Conservation (phyloP, 2,329 filamentous ascomycete genomes). For the Furcasterigmium furcatum region DNA sequence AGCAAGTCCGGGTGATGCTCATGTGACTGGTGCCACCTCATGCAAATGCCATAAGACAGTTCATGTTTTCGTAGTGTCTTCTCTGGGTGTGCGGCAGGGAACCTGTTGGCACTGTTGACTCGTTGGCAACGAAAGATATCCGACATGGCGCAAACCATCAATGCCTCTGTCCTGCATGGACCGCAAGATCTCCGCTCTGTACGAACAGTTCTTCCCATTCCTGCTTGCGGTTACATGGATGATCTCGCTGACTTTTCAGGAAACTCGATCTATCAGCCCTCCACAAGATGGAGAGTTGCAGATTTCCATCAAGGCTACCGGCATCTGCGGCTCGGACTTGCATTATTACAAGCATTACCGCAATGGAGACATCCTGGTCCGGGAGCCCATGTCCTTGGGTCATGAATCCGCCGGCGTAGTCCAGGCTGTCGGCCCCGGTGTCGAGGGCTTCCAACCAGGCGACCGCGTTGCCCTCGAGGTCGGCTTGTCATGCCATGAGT, state of each 20-base stretch:
- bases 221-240: not conserved
- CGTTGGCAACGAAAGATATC: too few relatives aligned
- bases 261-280: not conserved
- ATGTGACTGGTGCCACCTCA: too few relatives aligned
- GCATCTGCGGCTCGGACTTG: conserved; percentile 56
- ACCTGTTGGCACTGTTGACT: too few relatives aligned
- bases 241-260: not conserved
- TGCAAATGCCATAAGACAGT: too few relatives aligned
- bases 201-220: too few relatives aligned
- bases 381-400: conserved; percentile 36
- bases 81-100: too few relatives aligned
- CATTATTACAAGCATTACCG: conserved; percentile 56
- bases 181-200: not conserved
- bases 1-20: too few relatives aligned
- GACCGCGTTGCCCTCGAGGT: conserved; percentile 69
- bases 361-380: conserved; percentile 53
- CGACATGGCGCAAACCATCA: not conserved
- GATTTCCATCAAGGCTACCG: conserved; percentile 49
- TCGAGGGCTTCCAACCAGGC: conserved; percentile 54
- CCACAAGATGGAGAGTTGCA: conserved; percentile 37
- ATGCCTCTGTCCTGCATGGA: not conserved
- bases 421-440: conserved; percentile 50
- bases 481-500: conserved; percentile 55
- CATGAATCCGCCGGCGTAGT: conserved; percentile 66
- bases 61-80: too few relatives aligned